Evolutionary conservation across 1,139 yeast species (phyloP).

Genomic region (Zygotorulaspora mrakii): DNA sequence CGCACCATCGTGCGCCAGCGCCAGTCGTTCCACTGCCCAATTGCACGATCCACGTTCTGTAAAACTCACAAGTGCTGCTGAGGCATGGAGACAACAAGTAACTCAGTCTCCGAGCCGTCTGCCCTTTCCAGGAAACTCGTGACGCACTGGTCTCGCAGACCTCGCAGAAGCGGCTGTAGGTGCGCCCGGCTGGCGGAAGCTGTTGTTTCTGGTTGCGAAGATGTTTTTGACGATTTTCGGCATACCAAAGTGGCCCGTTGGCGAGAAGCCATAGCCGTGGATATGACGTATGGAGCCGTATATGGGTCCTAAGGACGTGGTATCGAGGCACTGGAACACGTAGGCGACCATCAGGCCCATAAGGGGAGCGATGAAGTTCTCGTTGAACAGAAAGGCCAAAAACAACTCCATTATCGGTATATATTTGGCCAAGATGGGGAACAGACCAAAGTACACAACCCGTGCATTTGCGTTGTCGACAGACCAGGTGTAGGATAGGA

Average conservation of each 20-base stretch:
- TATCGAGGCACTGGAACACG: constrained; percentile 34
- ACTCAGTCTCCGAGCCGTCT: constrained; percentile 1
- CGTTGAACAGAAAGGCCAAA: constrained; percentile 27
- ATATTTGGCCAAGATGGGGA: constrained; percentile 36
- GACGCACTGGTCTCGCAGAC: too few relatives aligned
- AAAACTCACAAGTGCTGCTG: too few relatives aligned
- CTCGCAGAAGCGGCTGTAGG: too few relatives aligned
- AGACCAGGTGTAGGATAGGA: constrained; percentile 35
- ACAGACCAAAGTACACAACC: constrained; percentile 33
- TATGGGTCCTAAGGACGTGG: constrained; percentile 35
- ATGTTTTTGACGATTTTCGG: constrained; percentile 26
- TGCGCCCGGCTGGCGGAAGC: too few relatives aligned
- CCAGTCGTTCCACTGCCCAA: too few relatives aligned
- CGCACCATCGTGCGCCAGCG: too few relatives aligned
- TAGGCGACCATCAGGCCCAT: constrained; percentile 33
- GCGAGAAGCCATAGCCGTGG: constrained; percentile 24
- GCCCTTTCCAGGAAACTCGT: constrained; percentile 3
- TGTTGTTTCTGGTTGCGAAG: too few relatives aligned
- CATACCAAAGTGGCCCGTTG: constrained; percentile 29
- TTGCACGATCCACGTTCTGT: too few relatives aligned
- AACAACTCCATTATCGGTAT: constrained; percentile 32
- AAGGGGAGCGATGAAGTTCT: constrained; percentile 21
- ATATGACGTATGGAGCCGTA: constrained; percentile 24
- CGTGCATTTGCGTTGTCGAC: constrained; percentile 30
- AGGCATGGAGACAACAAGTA: too few relatives aligned